Conservation (phyloP, 352 stramenopile species). For the Pythium pyrilobum region DNA sequence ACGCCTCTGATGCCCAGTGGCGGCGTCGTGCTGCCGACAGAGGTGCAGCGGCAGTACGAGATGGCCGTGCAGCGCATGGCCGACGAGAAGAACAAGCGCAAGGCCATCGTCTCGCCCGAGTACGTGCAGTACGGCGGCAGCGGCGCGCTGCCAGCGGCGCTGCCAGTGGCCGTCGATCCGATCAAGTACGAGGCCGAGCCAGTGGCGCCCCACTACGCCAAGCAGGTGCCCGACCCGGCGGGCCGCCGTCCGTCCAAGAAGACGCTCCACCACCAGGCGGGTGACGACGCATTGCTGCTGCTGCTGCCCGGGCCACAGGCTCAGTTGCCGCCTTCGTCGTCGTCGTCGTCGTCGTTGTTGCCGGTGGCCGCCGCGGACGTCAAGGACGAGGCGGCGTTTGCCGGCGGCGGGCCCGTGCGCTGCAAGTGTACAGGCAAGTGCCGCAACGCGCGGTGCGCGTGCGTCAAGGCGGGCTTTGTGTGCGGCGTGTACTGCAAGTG, state of each 20-base stretch:
- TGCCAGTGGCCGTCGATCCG: conserved; percentile 3
- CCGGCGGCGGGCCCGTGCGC: conserved; percentile 22
- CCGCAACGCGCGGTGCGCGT: conserved; percentile 74
- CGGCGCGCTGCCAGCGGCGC: neutral
- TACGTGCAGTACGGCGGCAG: conserved; percentile 63
- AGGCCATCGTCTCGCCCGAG: conserved; percentile 75
- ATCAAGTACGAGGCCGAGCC: conserved; percentile 15
- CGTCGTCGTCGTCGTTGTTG: neutral
- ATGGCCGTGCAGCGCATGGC: conserved; percentile 34
- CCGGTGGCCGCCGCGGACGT: neutral
- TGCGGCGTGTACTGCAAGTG: conserved; percentile 78
- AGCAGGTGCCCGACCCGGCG: conserved; percentile 47
- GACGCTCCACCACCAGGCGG: conserved; percentile 42
- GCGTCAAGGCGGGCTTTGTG: conserved; percentile 76
- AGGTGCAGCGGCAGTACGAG: conserved; percentile 38
- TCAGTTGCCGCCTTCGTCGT: too few species aligned
- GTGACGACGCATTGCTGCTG: neutral
- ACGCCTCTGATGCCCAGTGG: neutral
- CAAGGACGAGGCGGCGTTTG: conserved; percentile 1
- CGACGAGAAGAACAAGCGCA: conserved; percentile 79
- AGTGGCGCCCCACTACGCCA: conserved; percentile 34
- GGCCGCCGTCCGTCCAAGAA: conserved; percentile 67
- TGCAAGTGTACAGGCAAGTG: conserved; percentile 85
- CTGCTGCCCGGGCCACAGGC: too few species aligned
- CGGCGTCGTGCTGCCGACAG: conserved; percentile 1